A percentile compares a stretch with the other conserved stretches of the same genome.
These are phyloP conservation scores for Pyrenophora tritici-repentis DNA, from an alignment of 2,329 filamentous ascomycete species.

Conservation along the genomic window DNA sequence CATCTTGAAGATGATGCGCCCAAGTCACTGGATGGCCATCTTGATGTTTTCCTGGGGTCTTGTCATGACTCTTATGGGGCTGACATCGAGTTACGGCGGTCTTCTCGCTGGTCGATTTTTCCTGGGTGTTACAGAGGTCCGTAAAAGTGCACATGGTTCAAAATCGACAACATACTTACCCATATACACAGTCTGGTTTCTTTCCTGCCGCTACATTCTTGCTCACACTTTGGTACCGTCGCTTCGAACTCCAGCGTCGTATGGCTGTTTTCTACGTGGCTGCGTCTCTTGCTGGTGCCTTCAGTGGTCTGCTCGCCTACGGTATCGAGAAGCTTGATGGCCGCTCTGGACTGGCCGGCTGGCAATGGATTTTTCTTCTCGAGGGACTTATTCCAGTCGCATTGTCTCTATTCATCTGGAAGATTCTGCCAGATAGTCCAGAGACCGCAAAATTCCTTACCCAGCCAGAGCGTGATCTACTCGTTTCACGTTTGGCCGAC, in stretches of 20 bases:
- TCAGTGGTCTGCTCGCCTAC: constrained; percentile 44
- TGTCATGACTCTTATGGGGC: constrained; percentile 50
- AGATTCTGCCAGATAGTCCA: constrained; percentile 58
- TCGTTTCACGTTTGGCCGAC: constrained; percentile 37
- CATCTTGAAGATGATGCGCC: constrained; percentile 50
- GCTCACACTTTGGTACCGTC: constrained; percentile 44
- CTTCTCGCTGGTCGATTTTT: constrained; percentile 56
- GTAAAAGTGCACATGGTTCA: not conserved
- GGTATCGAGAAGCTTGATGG: constrained; percentile 43
- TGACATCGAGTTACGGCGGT: constrained; percentile 55
- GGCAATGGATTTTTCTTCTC: constrained; percentile 43
- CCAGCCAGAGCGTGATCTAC: constrained; percentile 40
- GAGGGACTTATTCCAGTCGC: constrained; percentile 40
- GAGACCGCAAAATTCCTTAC: constrained; percentile 48
- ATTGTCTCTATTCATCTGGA: constrained; percentile 55
- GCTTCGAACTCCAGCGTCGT: constrained; percentile 42
- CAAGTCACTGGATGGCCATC: constrained; percentile 48
- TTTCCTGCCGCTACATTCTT: constrained; percentile 65
- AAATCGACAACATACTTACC: constrained; percentile 11
- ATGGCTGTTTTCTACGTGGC: constrained; percentile 46
- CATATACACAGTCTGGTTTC: constrained; percentile 56
- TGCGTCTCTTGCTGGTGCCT: constrained; percentile 42
- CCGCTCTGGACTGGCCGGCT: constrained; percentile 31
- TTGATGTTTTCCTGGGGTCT: constrained; percentile 49
- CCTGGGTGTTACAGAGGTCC: constrained; percentile 47